phyloP scores from a whole-genome alignment of 1,284 basidiomycete species.

The Sanghuangporus weigelae region DNA sequence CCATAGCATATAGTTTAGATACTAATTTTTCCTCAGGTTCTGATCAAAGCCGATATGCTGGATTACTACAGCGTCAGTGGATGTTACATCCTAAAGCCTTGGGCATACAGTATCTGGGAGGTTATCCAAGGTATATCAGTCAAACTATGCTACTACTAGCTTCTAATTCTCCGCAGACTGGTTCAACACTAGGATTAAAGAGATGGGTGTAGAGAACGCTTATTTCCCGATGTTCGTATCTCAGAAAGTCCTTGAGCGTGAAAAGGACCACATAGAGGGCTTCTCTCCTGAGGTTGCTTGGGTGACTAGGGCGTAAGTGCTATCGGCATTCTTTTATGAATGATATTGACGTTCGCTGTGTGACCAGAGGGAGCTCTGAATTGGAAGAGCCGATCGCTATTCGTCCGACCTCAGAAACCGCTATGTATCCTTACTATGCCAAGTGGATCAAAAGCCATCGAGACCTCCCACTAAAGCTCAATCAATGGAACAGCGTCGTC shows the following conservation, averaged over 20 bases:
- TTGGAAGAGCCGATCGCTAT: constrained; percentile 98
- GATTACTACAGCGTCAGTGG: constrained; percentile 99
- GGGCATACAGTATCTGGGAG: constrained; percentile 98
- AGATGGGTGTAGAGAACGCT: constrained; percentile 93
- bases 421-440: constrained; percentile 98
- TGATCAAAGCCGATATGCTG: constrained; percentile 97
- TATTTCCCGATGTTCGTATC: constrained; percentile 99
- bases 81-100: constrained; percentile 97
- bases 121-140: constrained; percentile 75
- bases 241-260: constrained; percentile 85
- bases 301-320: constrained; percentile 90
- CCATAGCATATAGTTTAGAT: not conserved
- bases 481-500: constrained; percentile 99
- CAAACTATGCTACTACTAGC: constrained; percentile 5
- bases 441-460: constrained; percentile 99
- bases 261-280: constrained; percentile 99
- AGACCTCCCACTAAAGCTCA: constrained; percentile 94
- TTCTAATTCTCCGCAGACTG: constrained; percentile 50
- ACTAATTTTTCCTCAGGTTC: constrained; percentile 51
- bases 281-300: constrained; percentile 99
- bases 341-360: not conserved
- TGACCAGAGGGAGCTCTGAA: constrained; percentile 79
- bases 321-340: not conserved
- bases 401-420: constrained; percentile 96
- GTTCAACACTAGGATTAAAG: constrained; percentile 92